phyloP scores from a whole-genome alignment of 2,329 filamentous ascomycete species.

The Cercospora canescens region DNA sequence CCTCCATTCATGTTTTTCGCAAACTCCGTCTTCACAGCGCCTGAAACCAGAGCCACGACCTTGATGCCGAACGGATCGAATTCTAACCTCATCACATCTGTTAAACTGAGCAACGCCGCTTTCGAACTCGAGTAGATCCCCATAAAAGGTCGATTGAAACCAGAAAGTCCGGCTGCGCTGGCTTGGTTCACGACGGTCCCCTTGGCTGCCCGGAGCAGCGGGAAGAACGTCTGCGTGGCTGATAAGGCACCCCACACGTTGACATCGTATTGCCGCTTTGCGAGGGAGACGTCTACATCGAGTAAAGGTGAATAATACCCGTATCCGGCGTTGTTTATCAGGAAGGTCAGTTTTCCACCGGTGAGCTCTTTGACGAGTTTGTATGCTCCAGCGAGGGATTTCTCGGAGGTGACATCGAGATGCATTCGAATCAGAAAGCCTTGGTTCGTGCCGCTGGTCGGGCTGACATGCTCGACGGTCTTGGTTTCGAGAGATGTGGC shows the following conservation, averaged over 20 bases:
- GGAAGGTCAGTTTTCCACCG: slow-evolving; percentile 45
- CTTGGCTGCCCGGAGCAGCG: slow-evolving; percentile 42
- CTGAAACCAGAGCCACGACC: slow-evolving; percentile 25
- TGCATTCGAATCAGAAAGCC: slow-evolving; percentile 33
- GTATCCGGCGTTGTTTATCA: slow-evolving; percentile 52
- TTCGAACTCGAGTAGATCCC: slow-evolving; percentile 39
- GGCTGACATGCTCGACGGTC: slow-evolving; percentile 12
- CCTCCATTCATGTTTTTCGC: slow-evolving; percentile 36
- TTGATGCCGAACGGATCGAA: slow-evolving; percentile 33
- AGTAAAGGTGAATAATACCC: slow-evolving; percentile 32
- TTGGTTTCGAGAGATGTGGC: slow-evolving; percentile 41
- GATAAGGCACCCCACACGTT: slow-evolving; percentile 50
- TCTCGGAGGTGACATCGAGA: slow-evolving; percentile 44
- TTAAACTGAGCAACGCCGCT: slow-evolving; percentile 27
- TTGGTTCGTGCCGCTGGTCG: slow-evolving; percentile 7
- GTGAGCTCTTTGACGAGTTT: slow-evolving; percentile 30
- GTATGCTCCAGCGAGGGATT: slow-evolving; percentile 39
- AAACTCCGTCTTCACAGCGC: slow-evolving; percentile 17
- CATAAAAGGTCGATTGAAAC: slow-evolving; percentile 28
- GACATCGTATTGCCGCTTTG: slow-evolving; percentile 51
- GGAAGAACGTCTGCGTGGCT: slow-evolving; percentile 48
- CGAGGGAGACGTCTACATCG: slow-evolving; percentile 38
- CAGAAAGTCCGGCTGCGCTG: slow-evolving; percentile 31
- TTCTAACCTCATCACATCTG: slow-evolving; percentile 30
- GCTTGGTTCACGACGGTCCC: slow-evolving; percentile 41